Evolutionary conservation across 768 basidiomycete genomes (phyloP).

Genomic region (Mycena floridula): DNA sequence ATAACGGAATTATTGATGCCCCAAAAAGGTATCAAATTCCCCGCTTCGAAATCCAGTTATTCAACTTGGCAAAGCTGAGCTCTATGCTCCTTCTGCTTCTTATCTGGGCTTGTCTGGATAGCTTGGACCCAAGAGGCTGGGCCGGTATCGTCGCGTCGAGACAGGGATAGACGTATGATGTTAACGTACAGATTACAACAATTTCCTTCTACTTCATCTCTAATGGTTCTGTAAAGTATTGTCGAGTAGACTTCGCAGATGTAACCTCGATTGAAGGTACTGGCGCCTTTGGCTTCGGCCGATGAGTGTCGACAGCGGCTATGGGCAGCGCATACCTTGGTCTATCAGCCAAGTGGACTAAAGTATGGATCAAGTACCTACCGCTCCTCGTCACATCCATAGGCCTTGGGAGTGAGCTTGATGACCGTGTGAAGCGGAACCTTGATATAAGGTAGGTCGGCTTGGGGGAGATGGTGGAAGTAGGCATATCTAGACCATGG

Average conservation of each 20-base stretch:
- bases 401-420: slow-evolving; percentile 96
- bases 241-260: slow-evolving; percentile 31
- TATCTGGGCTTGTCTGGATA: too few relatives aligned
- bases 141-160: too few relatives aligned
- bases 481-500: slow-evolving; percentile 80
- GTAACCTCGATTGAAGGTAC: slow-evolving; percentile 23
- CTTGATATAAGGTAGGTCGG: slow-evolving; percentile 95
- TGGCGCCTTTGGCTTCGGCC: slow-evolving; percentile 49
- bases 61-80: too few relatives aligned
- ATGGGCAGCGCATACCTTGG: slow-evolving; percentile 89
- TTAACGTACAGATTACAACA: too few relatives aligned
- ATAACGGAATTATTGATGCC: too few relatives aligned
- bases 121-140: too few relatives aligned
- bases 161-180: too few relatives aligned
- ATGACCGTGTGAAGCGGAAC: slow-evolving; percentile 97
- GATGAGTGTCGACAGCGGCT: slow-evolving; percentile 89
- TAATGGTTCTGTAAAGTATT: slow-evolving; percentile 33
- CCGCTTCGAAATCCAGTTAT: too few relatives aligned
- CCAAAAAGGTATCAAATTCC: too few relatives aligned
- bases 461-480: slow-evolving; percentile 89
- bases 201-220: too few relatives aligned
- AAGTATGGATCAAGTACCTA: too few relatives aligned
- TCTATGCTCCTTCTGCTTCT: too few relatives aligned
- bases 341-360: slow-evolving; percentile 1
- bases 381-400: slow-evolving; percentile 98